Percentiles rank a stretch among this genome's conserved stretches.
These are phyloP conservation scores for Agaricus blazei DNA, from an alignment of 768 basidiomycete species.

Conservation along the genomic window DNA sequence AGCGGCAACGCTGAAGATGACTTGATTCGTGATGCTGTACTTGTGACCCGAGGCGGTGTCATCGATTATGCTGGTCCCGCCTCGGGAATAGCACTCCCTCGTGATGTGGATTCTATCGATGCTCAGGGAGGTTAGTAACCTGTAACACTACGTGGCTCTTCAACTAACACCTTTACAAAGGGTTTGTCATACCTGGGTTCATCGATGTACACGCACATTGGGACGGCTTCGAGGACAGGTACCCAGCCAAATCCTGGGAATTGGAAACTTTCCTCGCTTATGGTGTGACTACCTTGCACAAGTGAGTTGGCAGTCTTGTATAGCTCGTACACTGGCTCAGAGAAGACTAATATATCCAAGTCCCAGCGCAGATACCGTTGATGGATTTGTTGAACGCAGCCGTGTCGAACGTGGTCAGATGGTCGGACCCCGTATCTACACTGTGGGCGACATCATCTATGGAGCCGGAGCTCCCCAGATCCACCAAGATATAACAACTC, in stretches of 20 bases:
- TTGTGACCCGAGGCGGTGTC: conserved; percentile 52
- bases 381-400: conserved; percentile 60
- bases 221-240: conserved; percentile 45
- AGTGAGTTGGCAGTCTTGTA: conserved; percentile 38
- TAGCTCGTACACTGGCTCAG: not conserved
- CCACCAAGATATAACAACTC: conserved; percentile 61
- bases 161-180: conserved; percentile 25
- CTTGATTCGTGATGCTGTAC: conserved; percentile 44
- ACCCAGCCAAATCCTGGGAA: conserved; percentile 70
- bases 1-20: conserved; percentile 44
- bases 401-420: conserved; percentile 65
- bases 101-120: conserved; percentile 39
- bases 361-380: conserved; percentile 59
- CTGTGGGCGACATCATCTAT: conserved; percentile 62
- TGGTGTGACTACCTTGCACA: conserved; percentile 73
- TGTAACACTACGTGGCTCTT: not conserved
- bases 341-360: conserved; percentile 25
- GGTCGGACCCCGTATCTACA: conserved; percentile 69
- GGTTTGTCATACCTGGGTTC: conserved; percentile 65
- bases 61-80: conserved; percentile 44
- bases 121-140: conserved; percentile 51
- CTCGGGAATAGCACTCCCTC: conserved; percentile 24
- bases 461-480: conserved; percentile 39
- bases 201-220: conserved; percentile 78
- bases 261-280: conserved; percentile 72